Conservation (phyloP, 129 eudicot species). For the Flaveria ramosissima region DNA sequence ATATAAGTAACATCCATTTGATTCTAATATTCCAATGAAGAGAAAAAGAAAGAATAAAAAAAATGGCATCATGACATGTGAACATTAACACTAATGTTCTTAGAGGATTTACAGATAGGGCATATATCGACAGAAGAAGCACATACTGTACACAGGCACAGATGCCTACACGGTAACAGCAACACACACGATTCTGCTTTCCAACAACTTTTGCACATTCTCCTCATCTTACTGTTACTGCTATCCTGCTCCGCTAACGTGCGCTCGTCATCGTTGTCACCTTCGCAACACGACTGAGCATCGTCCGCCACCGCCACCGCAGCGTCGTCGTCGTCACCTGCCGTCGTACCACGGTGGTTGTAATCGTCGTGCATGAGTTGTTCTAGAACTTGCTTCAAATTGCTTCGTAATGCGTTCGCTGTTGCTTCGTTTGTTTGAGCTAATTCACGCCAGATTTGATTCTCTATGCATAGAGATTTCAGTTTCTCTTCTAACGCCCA, state of each 20-base stretch:
- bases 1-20: neutral
- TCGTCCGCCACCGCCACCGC: conserved; percentile 30
- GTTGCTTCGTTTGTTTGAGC: conserved; percentile 85
- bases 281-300: conserved; percentile 75
- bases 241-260: conserved; percentile 16
- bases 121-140: conserved; percentile 54
- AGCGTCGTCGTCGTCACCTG: conserved; percentile 8
- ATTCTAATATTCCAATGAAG: neutral
- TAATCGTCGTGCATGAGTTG: conserved; percentile 31
- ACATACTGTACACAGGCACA: conserved; percentile 63
- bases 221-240: neutral
- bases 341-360: conserved; percentile 12
- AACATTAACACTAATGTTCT: conserved; percentile 65
- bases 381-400: conserved; percentile 59
- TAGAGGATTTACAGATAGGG: conserved; percentile 60
- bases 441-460: conserved; percentile 70
- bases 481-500: conserved; percentile 56
- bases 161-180: conserved; percentile 81
- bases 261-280: conserved; percentile 24
- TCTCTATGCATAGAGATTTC: conserved; percentile 54
- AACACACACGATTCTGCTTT: conserved; percentile 61
- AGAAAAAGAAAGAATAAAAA: neutral
- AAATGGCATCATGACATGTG: conserved; percentile 38
- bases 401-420: conserved; percentile 54
- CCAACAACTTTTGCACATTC: conserved; percentile 62